Evolutionary conservation across 805 yeast species (phyloP).

Genomic region (Alloascoidea hylecoeti): DNA sequence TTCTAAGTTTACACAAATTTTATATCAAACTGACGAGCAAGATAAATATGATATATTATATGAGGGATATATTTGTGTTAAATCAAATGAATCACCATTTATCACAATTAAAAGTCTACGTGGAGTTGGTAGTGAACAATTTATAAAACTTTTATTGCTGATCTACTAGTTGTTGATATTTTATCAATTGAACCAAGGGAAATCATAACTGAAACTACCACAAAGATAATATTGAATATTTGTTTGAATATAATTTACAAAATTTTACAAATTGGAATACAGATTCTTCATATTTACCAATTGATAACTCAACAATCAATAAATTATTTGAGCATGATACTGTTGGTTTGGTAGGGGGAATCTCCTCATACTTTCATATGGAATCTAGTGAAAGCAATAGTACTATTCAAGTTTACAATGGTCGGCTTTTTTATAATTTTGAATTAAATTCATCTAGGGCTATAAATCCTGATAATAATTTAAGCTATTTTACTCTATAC

Average conservation of each 20-base stretch:
- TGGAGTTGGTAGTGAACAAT: too few species aligned
- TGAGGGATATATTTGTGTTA: conserved; percentile 49
- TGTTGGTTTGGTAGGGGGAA: too few species aligned
- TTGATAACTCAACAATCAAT: conserved; percentile 35
- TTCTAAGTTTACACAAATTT: conserved; percentile 23
- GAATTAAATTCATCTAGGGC: too few species aligned
- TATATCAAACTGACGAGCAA: conserved; percentile 71
- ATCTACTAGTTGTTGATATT: conserved; percentile 35
- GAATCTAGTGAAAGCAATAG: too few species aligned
- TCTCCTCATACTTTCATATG: too few species aligned
- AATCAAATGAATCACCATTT: background rate
- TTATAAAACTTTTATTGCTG: conserved; percentile 69
- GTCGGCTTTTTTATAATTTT: too few species aligned
- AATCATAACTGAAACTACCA: too few species aligned
- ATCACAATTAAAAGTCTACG: too few species aligned
- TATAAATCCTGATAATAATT: too few species aligned
- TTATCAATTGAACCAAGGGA: background rate
- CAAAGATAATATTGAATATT: conserved; percentile 32
- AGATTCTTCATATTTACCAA: conserved; percentile 14
- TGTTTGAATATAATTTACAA: conserved; percentile 67
- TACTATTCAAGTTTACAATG: too few species aligned
- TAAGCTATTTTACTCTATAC: too few species aligned
- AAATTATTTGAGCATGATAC: conserved; percentile 9
- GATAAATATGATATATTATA: conserved; percentile 71
- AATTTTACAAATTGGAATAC: conserved; percentile 37